Evolutionary conservation across 208 protist genomes (phyloP).

Genomic region (Acanthamoeba royreba): DNA sequence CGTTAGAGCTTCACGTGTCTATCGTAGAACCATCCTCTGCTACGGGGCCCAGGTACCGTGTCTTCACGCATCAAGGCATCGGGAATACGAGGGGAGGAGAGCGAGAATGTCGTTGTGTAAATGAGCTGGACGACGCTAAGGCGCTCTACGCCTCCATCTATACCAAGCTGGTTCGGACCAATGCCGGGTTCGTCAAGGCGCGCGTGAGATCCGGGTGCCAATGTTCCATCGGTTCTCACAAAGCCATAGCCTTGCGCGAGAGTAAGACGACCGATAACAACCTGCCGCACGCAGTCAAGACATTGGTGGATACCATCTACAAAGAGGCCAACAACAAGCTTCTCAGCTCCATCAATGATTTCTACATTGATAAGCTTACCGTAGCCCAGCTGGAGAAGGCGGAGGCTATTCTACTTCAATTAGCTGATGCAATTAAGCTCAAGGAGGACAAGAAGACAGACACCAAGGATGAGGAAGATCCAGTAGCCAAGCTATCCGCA

Average conservation of each 20-base stretch:
- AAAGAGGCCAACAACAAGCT: background rate
- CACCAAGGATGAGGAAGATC: background rate
- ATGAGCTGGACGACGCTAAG: background rate
- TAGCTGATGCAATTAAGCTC: background rate
- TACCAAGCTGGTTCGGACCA: background rate
- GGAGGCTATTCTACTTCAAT: background rate
- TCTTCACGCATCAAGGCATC: background rate
- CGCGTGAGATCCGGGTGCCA: background rate
- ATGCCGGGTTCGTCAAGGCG: background rate
- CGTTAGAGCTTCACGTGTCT: background rate
- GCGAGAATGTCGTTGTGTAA: background rate
- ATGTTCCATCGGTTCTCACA: background rate
- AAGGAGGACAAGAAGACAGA: background rate
- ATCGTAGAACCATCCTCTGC: background rate
- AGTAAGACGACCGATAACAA: background rate
- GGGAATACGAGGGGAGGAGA: background rate
- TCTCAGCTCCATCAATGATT: background rate
- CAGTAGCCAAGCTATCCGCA: background rate
- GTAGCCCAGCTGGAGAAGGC: background rate
- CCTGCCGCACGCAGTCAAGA: background rate
- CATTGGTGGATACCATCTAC: background rate
- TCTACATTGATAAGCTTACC: background rate
- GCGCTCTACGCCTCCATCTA: background rate
- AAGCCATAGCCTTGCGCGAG: background rate
- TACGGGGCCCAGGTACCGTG: background rate